Conservation (phyloP, 257 asterid genomes). For the Solanum corneliomulleri region DNA sequence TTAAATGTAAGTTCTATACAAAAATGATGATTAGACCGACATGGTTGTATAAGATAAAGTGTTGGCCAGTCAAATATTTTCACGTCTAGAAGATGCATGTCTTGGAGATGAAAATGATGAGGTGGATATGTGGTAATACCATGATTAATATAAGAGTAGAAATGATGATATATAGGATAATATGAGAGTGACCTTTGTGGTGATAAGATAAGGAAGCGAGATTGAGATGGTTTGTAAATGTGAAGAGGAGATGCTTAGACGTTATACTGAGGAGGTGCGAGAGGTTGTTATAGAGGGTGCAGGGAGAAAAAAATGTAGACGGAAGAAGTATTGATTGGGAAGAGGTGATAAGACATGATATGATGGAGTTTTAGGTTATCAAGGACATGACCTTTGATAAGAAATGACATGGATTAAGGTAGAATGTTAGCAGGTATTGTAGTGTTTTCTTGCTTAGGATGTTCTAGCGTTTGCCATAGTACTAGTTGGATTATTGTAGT, state of each 20-base stretch:
- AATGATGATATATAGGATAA: neutral
- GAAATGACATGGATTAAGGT: neutral
- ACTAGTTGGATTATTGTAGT: neutral
- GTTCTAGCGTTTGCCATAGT: neutral
- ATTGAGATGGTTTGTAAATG: neutral
- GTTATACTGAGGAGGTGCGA: neutral
- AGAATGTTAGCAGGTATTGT: no score
- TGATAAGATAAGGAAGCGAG: neutral
- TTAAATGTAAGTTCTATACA: neutral
- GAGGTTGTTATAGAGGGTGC: neutral
- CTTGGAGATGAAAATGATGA: neutral
- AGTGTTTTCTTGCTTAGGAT: neutral
- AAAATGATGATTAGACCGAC: neutral
- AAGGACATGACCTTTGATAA: neutral
- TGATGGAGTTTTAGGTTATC: neutral
- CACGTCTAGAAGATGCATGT: neutral
- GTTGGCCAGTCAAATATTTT: neutral
- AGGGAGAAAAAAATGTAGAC: neutral
- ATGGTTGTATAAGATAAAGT: neutral
- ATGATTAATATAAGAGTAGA: no score
- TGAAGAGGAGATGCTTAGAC: neutral
- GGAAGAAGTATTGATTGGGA: neutral
- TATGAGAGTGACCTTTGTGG: neutral
- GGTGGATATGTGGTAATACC: neutral
- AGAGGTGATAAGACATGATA: neutral